phyloP scores from a whole-genome alignment of 371 early-diverging fungal genomes.

The Mortierella sp. region DNA sequence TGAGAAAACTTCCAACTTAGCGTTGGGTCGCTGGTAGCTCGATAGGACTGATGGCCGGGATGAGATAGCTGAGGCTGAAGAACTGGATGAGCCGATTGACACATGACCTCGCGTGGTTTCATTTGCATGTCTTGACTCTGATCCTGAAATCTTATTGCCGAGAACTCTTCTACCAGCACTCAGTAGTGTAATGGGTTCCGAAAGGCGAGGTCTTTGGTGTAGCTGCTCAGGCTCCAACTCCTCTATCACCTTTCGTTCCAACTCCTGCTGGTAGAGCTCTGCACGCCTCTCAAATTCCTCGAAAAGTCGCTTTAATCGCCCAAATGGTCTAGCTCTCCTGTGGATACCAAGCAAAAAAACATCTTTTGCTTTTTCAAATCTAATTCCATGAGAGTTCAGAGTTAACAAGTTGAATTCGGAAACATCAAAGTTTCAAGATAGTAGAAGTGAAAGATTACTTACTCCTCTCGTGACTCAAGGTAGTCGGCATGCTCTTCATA shows the following conservation, averaged over 20 bases:
- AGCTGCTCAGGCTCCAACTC: slow-evolving; percentile 8
- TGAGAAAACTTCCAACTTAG: slow-evolving; percentile 28
- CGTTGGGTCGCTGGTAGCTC: slow-evolving; percentile 19
- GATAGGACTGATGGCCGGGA: slow-evolving; percentile 7
- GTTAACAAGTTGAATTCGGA: neutral
- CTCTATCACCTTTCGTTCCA: slow-evolving; percentile 22
- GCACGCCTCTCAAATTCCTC: slow-evolving; percentile 58
- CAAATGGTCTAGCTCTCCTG: slow-evolving; percentile 65
- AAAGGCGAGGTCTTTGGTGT: slow-evolving; percentile 10
- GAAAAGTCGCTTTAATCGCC: slow-evolving; percentile 59
- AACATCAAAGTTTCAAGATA: neutral
- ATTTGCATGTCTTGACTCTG: slow-evolving; percentile 33
- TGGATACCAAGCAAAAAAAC: slow-evolving; percentile 68
- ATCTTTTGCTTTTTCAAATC: slow-evolving; percentile 66
- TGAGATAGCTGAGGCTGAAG: neutral
- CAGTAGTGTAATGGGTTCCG: slow-evolving; percentile 4
- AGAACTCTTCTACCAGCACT: slow-evolving; percentile 11
- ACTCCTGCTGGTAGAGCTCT: slow-evolving; percentile 18
- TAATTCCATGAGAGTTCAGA: slow-evolving; percentile 12
- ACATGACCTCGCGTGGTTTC: slow-evolving; percentile 8
- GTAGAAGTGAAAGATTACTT: slow-evolving; percentile 5
- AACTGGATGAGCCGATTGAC: slow-evolving; percentile 4
- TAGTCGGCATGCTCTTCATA: slow-evolving; percentile 85
- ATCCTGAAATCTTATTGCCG: slow-evolving; percentile 25
- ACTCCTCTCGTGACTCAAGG: slow-evolving; percentile 68